phyloP scores from a whole-genome alignment of 352 stramenopile species.

The Globisporangium barbulae region DNA sequence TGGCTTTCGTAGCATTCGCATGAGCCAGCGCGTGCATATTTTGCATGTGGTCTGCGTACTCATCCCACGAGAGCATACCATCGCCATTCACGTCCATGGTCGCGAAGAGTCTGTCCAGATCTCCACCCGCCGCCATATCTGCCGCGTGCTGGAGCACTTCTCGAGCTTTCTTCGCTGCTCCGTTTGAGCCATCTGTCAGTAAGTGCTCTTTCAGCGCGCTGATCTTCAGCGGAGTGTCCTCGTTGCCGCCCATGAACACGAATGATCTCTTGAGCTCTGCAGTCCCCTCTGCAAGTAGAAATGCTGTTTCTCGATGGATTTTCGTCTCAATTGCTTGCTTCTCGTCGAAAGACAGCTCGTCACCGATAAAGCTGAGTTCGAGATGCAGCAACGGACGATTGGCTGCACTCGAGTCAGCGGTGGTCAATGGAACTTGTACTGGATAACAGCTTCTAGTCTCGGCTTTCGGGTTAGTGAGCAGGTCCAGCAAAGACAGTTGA shows the following conservation, averaged over 20 bases:
- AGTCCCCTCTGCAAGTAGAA: conserved; percentile 38
- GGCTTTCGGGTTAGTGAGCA: conserved; percentile 14
- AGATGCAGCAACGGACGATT: conserved; percentile 12
- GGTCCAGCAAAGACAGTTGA: conserved; percentile 22
- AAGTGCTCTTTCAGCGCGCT: conserved; percentile 26
- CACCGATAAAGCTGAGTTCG: conserved; percentile 21
- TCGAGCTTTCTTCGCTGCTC: conserved; percentile 3
- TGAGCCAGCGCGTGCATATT: conserved; percentile 39
- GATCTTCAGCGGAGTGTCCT: conserved; percentile 29
- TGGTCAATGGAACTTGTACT: conserved; percentile 11
- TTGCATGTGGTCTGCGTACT: conserved; percentile 51
- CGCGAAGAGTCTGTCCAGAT: conserved; percentile 39
- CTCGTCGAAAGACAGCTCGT: conserved; percentile 23
- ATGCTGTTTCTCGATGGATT: conserved; percentile 15
- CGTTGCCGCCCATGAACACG: conserved; percentile 31
- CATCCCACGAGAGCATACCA: conserved; percentile 46
- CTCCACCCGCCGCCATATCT: conserved; percentile 30
- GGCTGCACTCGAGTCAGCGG: neutral
- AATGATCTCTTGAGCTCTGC: conserved; percentile 43
- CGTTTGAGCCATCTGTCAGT: neutral
- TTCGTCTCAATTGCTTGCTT: conserved; percentile 18
- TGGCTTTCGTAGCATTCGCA: conserved; percentile 17
- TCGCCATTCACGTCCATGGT: conserved; percentile 54
- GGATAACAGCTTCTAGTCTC: neutral
- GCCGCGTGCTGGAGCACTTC: conserved; percentile 37